Conservation (phyloP, 2,329 filamentous ascomycete genomes). For the Botrytis pseudocinerea region DNA sequence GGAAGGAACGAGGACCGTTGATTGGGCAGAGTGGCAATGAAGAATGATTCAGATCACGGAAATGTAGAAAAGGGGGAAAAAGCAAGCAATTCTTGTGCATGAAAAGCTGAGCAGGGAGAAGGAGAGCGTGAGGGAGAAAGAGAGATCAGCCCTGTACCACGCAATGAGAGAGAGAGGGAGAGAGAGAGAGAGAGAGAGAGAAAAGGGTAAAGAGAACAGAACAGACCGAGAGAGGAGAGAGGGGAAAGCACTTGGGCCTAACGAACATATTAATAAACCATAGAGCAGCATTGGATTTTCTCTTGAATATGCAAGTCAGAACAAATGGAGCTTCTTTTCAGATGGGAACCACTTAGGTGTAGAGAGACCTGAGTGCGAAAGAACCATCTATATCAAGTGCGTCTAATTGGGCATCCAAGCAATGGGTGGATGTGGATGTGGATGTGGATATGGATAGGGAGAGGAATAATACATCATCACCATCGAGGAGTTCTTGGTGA, state of each 20-base stretch:
- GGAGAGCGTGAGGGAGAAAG: neutral
- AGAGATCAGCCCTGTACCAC: neutral
- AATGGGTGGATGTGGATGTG: neutral
- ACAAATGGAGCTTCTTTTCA: slow-evolving; percentile 10
- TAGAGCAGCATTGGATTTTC: slow-evolving; percentile 19
- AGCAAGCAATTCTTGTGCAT: neutral
- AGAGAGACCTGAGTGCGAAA: neutral
- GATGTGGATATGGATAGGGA: neutral
- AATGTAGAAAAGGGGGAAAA: neutral
- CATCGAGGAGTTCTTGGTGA: neutral
- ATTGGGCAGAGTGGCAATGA: neutral
- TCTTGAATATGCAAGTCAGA: slow-evolving; percentile 18
- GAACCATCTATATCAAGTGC: neutral
- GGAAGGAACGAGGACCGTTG: neutral
- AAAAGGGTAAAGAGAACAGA: neutral
- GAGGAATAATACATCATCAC: neutral
- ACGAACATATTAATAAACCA: slow-evolving; percentile 3
- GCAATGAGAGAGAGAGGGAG: neutral
- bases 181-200: neutral
- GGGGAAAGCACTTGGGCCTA: neutral
- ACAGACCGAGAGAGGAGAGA: neutral
- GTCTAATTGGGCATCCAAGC: neutral
- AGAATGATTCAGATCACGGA: neutral
- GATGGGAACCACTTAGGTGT: neutral
- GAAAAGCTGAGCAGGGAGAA: neutral